phyloP scores from a whole-genome alignment of 495 filamentous ascomycete species.

The Neurospora sp. region DNA sequence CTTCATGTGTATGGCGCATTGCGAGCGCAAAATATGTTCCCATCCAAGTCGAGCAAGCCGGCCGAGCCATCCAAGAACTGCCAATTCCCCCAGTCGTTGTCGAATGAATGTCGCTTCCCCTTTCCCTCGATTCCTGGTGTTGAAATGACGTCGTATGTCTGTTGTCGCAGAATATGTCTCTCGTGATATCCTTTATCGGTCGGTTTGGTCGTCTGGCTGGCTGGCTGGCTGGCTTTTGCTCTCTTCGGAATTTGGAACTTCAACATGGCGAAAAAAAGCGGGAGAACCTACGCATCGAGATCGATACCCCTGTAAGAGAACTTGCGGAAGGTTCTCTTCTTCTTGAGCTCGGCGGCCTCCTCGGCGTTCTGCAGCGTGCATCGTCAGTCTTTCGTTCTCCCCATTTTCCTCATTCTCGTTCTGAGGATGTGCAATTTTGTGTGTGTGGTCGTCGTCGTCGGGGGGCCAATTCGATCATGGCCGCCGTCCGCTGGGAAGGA shows the following conservation, averaged over 20 bases:
- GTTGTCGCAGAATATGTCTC: background rate
- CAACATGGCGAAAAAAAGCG: background rate
- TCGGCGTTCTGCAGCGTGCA: constrained; percentile 62
- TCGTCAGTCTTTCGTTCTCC: constrained; percentile 30
- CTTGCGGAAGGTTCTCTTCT: constrained; percentile 98
- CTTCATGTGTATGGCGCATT: background rate
- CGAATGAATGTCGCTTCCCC: background rate
- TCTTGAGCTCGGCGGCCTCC: constrained; percentile 98
- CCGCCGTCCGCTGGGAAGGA: background rate
- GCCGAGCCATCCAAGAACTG: background rate
- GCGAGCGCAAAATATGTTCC: background rate
- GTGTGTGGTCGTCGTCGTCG: background rate
- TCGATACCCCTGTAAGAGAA: constrained; percentile 99
- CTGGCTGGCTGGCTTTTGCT: background rate
- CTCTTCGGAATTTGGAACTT: background rate
- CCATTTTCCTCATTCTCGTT: background rate
- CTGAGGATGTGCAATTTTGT: background rate
- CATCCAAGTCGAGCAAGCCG: background rate
- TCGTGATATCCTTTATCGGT: background rate
- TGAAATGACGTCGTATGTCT: background rate
- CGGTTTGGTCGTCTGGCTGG: background rate
- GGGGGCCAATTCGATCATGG: background rate
- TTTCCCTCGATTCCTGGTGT: background rate
- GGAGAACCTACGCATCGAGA: constrained; percentile 80
- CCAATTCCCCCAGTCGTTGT: background rate